Base-by-base conservation (phyloP, 345 rosid genomes). In the Clausena lansium region DNA sequence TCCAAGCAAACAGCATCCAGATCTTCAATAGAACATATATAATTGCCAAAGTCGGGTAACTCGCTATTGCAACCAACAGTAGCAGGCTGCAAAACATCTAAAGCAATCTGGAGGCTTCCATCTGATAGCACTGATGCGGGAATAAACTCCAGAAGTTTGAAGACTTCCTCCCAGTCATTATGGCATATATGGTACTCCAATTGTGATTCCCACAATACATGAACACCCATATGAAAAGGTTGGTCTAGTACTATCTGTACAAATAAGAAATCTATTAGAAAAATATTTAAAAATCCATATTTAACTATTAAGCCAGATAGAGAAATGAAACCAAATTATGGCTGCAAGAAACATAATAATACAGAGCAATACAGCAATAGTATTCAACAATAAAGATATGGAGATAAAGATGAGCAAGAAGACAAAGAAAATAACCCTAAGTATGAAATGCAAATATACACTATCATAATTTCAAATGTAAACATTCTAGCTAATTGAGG, bases 211-310 rank as follows among this genome's bases (percentile, higher is more conserved):
- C 98, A 96, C 41, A 88, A 85, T 52, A 92, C 89, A 87, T 92
- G 97, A 81, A 93, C 95, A 71, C 98, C 99, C 94, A 94, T 94
- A 71, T 86, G 91, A 76, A 90, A 87, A 80, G 97, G 99, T 73
- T 92, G 99, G 87, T 96, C 99, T 86, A 96, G 80, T 80, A 94
- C 91, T 84, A 96, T 90, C 99, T 96, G 98, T 73, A 81, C 66
- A 78, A 45, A 36, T 68, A 77, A 70, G 69, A 73, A 63, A 77
- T 55, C 75, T 75, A 72, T 30, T 35, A 27, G 30, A 52, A 39
- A 45, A 39, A 55, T 63, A 14, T 64, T 32, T n/a, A 60, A 4
- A 41, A 14, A 25, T 13, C 63, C 74, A 74, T 10, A 20, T 30
- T 70, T 15, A 45, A 38, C 25, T 11, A 36, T 36, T 11, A 54